A percentile compares a stretch with the other conserved stretches of the same genome.
phyloP scores from a whole-genome alignment of 2,329 filamentous ascomycete genomes.

The Lizonia empirigonia region DNA sequence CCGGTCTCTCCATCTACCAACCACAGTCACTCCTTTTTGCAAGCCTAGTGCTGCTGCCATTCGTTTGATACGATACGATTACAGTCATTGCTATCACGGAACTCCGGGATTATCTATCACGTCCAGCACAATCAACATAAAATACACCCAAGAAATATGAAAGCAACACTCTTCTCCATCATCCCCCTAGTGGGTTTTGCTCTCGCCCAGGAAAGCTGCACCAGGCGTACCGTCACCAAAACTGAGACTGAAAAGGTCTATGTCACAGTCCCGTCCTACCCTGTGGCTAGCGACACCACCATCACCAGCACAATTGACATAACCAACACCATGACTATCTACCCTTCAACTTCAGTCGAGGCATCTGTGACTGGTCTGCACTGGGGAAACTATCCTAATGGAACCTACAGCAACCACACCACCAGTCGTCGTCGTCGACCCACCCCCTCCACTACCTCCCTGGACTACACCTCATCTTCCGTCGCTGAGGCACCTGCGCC shows the following conservation, averaged over 20 bases:
- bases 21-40: constrained; percentile 28
- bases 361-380: constrained; percentile 11
- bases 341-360: constrained; percentile 12
- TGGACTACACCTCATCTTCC: constrained; percentile 13
- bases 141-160: constrained; percentile 25
- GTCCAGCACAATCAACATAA: background rate
- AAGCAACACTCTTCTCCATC: constrained; percentile 33
- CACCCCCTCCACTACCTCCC: background rate
- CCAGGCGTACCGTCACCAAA: constrained; percentile 26
- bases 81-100: constrained; percentile 11
- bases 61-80: constrained; percentile 24
- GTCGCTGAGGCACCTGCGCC: constrained; percentile 10
- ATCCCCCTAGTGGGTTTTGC: constrained; percentile 35
- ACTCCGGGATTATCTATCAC: constrained; percentile 1
- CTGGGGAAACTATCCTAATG: constrained; percentile 21
- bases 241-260: constrained; percentile 29
- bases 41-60: constrained; percentile 40
- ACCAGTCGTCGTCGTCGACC: constrained; percentile 1
- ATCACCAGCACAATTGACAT: constrained; percentile 23
- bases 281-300: constrained; percentile 16
- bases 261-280: constrained; percentile 29
- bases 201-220: constrained; percentile 32
- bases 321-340: constrained; percentile 24
- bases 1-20: constrained; percentile 12
- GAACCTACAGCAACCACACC: constrained; percentile 20